Evolutionary conservation across 2,329 filamentous ascomycete genomes (phyloP), one percentile per base, ranked within the genome.

Genomic region (Hyphodiscus sp.): DNA sequence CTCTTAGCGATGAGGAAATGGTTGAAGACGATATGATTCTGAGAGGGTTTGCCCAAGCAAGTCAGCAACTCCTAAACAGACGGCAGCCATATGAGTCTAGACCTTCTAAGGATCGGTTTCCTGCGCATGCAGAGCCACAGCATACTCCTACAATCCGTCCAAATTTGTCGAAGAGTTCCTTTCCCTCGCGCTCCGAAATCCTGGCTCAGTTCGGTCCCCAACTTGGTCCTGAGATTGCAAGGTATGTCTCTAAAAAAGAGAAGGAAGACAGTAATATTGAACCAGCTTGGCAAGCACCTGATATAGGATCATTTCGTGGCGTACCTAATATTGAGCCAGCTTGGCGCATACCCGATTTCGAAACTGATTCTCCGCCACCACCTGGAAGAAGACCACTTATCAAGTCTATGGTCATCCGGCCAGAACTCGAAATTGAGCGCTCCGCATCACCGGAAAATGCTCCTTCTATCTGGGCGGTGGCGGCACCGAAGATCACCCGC

Each of bases 21-120:
- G 44, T 61, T 30, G 66, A 67, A 48, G 66, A 67, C 43, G 64
- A 68, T 48, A 47, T 67, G 47, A 67, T 68, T 49, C 50, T 68
- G 47, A 63, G 65, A 10, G 66, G 66, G 1, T 65, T 65, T 50
- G 53, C 60, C 6, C 56, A 56, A 41, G 60, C 59, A n/a, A 61
- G 56, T 23, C 58, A 53, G 20, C 56, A 54, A 19, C 58, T 58
- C 30, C 41, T 60, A 41, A 57, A 62, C 15, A 23, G 29, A 10
- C 13, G 19, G 38, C 41, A 20, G 20, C 23, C 48, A 20, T 19
- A 20, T 19, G 16, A 46, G 43, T 18, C 19, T 20, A 26, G 19
- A 41, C 8, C 29, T 15, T 46, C 42, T 10, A 18, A 44, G 5
- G 6, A 13, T 20, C 33, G 1, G 19, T 16, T 49, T 23, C 16